Conservation (phyloP, 116 monocot genomes). For the Thalassia testudinum region DNA sequence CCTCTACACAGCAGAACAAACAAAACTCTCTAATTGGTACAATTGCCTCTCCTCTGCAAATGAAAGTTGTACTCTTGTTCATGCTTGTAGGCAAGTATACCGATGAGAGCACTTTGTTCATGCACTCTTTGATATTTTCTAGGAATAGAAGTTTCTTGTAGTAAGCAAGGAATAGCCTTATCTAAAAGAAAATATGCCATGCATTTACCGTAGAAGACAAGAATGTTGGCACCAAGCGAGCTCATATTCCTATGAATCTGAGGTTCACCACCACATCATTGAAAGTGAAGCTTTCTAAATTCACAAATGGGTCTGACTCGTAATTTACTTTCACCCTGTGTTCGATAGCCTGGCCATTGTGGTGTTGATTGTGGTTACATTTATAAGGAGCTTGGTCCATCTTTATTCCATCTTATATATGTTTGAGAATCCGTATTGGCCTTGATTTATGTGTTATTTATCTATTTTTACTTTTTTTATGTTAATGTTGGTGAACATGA, state of each 20-base stretch:
- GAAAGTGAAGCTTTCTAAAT: background rate
- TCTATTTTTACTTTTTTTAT: constrained; percentile 1
- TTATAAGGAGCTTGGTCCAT: constrained; percentile 3
- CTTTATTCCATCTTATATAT: constrained; percentile 4
- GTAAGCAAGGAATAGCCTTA: no score
- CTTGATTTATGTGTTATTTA: constrained; percentile 3
- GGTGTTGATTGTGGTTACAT: constrained; percentile 1
- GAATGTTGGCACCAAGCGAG: no score
- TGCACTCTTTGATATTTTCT: no score
- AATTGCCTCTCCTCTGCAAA: no score
- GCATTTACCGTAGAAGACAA: no score
- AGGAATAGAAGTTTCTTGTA: no score
- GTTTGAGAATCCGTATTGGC: background rate
- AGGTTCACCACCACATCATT: constrained; percentile 2
- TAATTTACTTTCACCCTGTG: background rate
- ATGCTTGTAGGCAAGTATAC: no score
- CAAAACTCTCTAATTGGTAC: no score
- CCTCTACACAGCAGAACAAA: no score
- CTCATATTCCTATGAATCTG: background rate
- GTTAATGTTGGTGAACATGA: background rate
- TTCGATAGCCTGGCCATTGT: background rate
- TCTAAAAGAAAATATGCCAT: no score
- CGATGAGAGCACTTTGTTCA: no score
- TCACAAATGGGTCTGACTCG: background rate
- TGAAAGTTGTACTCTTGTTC: no score